Evolutionary conservation across 2,329 filamentous ascomycete species (phyloP).

Genomic region (Fusarium praegraminearum): DNA sequence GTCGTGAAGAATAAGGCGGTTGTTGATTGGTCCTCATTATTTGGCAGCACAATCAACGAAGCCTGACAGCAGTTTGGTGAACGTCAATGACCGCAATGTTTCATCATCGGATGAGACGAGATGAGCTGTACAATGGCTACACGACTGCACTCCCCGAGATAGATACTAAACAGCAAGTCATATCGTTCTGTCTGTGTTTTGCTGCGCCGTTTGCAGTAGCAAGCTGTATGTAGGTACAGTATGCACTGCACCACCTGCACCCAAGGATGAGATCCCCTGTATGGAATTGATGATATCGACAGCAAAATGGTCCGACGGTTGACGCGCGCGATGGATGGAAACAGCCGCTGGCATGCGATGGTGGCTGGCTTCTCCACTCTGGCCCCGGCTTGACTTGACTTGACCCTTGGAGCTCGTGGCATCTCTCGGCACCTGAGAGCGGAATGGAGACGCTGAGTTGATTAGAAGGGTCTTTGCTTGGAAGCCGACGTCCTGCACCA

Average conservation of each 20-base stretch:
- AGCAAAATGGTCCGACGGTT: conserved; percentile 44
- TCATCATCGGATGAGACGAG: conserved; percentile 4
- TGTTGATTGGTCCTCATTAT: conserved; percentile 25
- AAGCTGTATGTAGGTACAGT: background rate
- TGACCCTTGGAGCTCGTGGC: conserved; percentile 40
- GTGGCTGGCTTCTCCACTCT: conserved; percentile 41
- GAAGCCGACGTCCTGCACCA: conserved; percentile 2
- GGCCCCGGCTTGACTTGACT: conserved; percentile 29
- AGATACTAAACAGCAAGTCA: background rate
- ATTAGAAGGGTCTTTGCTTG: conserved; percentile 29
- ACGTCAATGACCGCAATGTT: conserved; percentile 7
- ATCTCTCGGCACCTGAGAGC: conserved; percentile 39
- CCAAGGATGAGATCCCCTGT: conserved; percentile 4
- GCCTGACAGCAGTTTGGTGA: conserved; percentile 29
- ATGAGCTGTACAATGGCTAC: conserved; percentile 16
- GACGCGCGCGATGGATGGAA: conserved; percentile 48
- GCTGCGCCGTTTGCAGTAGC: background rate
- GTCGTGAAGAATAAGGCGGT: conserved; percentile 13
- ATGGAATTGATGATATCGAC: conserved; percentile 25
- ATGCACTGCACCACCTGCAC: background rate
- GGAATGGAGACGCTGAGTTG: conserved; percentile 19
- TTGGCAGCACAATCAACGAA: conserved; percentile 23
- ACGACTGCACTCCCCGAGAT: background rate
- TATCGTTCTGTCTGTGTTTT: background rate
- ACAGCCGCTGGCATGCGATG: conserved; percentile 31